Percentiles rank a stretch among this genome's conserved stretches.
Evolutionary conservation across 768 basidiomycete species (phyloP).

Genomic region (Paxillus ammoniavirescens): DNA sequence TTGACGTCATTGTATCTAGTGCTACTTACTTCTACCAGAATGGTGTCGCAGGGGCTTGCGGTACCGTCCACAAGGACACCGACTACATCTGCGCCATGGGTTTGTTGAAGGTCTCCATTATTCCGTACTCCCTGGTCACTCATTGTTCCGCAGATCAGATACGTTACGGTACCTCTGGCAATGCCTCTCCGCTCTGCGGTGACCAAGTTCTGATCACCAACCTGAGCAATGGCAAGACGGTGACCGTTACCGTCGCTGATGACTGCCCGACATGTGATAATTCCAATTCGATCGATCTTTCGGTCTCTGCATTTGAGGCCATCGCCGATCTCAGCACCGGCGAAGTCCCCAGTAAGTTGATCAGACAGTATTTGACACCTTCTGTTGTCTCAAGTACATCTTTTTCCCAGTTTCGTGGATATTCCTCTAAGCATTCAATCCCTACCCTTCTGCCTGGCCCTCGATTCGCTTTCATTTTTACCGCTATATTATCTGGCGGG

Average conservation of each 20-base stretch:
- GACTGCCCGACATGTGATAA: constrained; percentile 78
- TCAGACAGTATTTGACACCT: not conserved
- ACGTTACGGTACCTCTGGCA: constrained; percentile 49
- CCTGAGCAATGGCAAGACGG: constrained; percentile 45
- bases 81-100: constrained; percentile 65
- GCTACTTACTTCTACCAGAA: constrained; percentile 72
- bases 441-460: constrained; percentile 1
- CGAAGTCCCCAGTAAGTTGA: constrained; percentile 52
- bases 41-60: constrained; percentile 80
- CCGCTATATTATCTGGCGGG: constrained; percentile 13
- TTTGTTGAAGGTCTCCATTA: constrained; percentile 22
- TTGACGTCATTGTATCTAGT: constrained; percentile 18
- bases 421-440: constrained; percentile 8
- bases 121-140: constrained; percentile 1
- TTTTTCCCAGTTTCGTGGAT: constrained; percentile 28
- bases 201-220: constrained; percentile 63
- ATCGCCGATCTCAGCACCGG: constrained; percentile 55
- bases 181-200: constrained; percentile 61
- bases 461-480: constrained; percentile 13
- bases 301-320: constrained; percentile 59
- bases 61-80: constrained; percentile 52
- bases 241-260: constrained; percentile 69
- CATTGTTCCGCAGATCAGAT: constrained; percentile 39
- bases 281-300: constrained; percentile 70
- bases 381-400: not conserved